Base-by-base conservation (phyloP, 2,329 filamentous ascomycete genomes). In the Huntiella moniliformis region DNA sequence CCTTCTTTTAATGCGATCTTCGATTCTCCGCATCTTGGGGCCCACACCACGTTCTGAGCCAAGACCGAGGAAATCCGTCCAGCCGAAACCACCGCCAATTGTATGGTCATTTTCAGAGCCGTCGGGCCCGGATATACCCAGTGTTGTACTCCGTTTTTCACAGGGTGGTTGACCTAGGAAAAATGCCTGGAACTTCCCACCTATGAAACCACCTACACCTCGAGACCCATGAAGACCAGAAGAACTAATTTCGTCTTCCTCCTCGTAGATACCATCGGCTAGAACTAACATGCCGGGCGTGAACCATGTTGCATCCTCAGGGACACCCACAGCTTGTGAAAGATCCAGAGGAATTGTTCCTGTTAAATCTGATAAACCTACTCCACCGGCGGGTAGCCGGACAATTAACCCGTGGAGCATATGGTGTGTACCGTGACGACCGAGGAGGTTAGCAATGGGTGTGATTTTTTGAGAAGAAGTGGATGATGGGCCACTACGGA, bases 241-340 rank as follows among this genome's bases (percentile, higher is more conserved):
- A 1, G 69, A 64, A 15, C 74, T 77, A 51, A 78, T 73, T 51
- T 86, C 84, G 54, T 94, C 86, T 54, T 94, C 86, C 59, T 96
- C 91, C 58, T 94, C 86, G 56, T 98, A 98, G n/a, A 88, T 77
- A 5, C 91, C 91, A 55, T 98, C 91, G 0, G 95, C 76, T 0
- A 98, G 70, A 3, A 96, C 82, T 41, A 98, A 82, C 86, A 96
- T 96, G 3, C 92, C 92, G 0, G 91, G 87, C 4, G 80, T 77
- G 57, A 95, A 95, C 81, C 86, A 98, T 3, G 83, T 80, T 17
- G 83, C 85, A 56, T 88, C 79, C 50, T 85, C 78, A 0, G 87
- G 87, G 46, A 95, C 79, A 11, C 82, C 76, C 16, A 78, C 76
- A 0, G 88, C 84, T 56, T 88, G 81, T 15, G 77, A 73, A 8